Percentiles rank a stretch among this genome's conserved stretches.
Evolutionary conservation across 495 filamentous ascomycete species (phyloP).

Genomic region (Collariella sp.): DNA sequence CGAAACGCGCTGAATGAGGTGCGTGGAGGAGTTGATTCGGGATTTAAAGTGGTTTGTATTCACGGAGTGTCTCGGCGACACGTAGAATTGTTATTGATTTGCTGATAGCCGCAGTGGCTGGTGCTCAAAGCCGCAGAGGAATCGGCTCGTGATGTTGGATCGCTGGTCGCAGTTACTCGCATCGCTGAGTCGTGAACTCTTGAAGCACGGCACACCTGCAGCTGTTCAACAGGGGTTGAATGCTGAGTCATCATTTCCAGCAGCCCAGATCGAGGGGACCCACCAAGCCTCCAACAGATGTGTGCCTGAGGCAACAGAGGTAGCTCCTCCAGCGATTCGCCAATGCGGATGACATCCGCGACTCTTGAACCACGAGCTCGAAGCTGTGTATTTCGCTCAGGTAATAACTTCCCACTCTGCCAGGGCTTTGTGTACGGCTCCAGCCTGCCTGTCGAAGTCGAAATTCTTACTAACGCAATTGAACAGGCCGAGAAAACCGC

Average conservation of each 20-base stretch:
- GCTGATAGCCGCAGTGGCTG: background rate
- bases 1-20: conserved; percentile 9
- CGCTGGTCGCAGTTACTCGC: background rate
- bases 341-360: conserved; percentile 9
- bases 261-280: no score
- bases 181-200: background rate
- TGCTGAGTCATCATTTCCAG: conserved; percentile 2
- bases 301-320: conserved; percentile 13
- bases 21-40: background rate
- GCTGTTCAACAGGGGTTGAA: background rate
- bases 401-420: conserved; percentile 8
- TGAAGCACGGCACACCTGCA: background rate
- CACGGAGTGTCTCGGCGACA: background rate
- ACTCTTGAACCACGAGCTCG: conserved; percentile 3
- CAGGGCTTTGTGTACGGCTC: conserved; percentile 20
- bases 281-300: background rate
- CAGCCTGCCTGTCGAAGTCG: no score
- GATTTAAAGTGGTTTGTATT: background rate
- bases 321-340: conserved; percentile 12
- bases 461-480: conserved; percentile 13
- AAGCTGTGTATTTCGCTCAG: conserved; percentile 13
- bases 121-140: background rate
- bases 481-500: conserved; percentile 18
- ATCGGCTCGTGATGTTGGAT: background rate
- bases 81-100: background rate